phyloP scores from a whole-genome alignment of 768 basidiomycete genomes.

The Fomitopsis serialis region DNA sequence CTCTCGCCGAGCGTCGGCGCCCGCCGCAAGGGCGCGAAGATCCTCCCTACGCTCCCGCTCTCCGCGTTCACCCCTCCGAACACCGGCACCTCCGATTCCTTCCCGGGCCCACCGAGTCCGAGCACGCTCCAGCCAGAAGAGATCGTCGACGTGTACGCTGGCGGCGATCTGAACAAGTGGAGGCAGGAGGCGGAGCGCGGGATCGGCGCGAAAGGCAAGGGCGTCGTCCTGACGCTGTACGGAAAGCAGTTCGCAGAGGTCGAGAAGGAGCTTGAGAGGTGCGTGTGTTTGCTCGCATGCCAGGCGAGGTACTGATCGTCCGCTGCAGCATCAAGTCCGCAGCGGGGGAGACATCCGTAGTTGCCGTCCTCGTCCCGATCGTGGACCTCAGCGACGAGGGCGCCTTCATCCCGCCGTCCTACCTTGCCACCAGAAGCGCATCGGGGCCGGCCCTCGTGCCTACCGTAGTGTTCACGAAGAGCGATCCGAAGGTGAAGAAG shows the following conservation, averaged over 20 bases:
- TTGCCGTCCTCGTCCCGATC: conserved; percentile 62
- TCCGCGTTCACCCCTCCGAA: conserved; percentile 75
- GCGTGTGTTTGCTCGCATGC: conserved; percentile 22
- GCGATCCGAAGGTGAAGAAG: conserved; percentile 43
- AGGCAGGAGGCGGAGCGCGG: conserved; percentile 43
- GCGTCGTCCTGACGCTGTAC: conserved; percentile 53
- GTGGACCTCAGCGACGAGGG: conserved; percentile 42
- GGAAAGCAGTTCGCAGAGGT: conserved; percentile 31
- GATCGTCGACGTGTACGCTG: conserved; percentile 67
- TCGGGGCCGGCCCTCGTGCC: conserved; percentile 45
- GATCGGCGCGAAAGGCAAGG: conserved; percentile 41
- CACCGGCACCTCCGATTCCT: conserved; percentile 59
- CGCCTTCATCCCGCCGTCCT: conserved; percentile 29
- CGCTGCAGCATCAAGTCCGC: conserved; percentile 8
- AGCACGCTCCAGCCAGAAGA: conserved; percentile 55
- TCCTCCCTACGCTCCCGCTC: conserved; percentile 65
- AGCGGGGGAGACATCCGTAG: conserved; percentile 27
- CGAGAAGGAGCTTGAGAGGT: conserved; percentile 42
- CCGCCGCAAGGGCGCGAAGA: conserved; percentile 59
- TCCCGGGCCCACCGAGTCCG: conserved; percentile 66
- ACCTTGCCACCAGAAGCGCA: conserved; percentile 25
- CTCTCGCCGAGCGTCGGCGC: conserved; percentile 39
- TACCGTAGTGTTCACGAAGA: conserved; percentile 48
- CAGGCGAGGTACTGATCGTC: background rate
- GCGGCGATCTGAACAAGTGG: conserved; percentile 44